These are phyloP conservation scores for Didymella glomerata DNA, from an alignment of 2,329 filamentous ascomycete species.

Conservation along the genomic window DNA sequence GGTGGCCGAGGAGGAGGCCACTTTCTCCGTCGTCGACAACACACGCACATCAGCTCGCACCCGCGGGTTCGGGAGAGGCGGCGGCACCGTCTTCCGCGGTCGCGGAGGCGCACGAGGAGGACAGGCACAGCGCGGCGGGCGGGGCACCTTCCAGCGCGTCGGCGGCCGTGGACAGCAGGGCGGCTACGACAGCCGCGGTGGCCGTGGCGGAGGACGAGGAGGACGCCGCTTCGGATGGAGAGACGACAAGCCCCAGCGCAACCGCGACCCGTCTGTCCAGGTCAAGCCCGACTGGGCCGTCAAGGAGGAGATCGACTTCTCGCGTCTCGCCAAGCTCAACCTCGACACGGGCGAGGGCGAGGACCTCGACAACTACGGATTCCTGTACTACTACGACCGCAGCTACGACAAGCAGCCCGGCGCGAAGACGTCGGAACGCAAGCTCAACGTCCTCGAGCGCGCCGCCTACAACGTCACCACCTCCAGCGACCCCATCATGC, in stretches of 20 bases:
- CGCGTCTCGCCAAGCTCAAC: constrained; percentile 92
- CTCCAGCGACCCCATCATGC: constrained; percentile 93
- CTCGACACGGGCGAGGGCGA: constrained; percentile 94
- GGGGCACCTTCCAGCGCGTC: constrained; percentile 77
- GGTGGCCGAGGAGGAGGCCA: constrained; percentile 91
- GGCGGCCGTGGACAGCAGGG: constrained; percentile 72
- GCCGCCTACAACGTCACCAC: constrained; percentile 98
- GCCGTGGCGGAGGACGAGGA: constrained; percentile 73
- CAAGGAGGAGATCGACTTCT: constrained; percentile 98
- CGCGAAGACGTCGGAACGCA: constrained; percentile 82
- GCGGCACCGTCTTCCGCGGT: constrained; percentile 86
- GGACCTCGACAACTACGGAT: constrained; percentile 93
- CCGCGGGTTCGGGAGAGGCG: constrained; percentile 81
- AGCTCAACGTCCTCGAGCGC: constrained; percentile 87
- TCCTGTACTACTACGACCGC: constrained; percentile 98
- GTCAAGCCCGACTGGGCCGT: constrained; percentile 96
- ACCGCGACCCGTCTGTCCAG: constrained; percentile 94
- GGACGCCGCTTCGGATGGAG: constrained; percentile 96
- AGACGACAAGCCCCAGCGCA: constrained; percentile 97
- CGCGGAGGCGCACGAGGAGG: constrained; percentile 81
- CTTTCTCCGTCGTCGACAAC: constrained; percentile 98
- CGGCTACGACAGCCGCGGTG: constrained; percentile 72
- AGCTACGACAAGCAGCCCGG: constrained; percentile 92
- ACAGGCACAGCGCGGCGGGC: constrained; percentile 73
- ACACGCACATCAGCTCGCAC: constrained; percentile 85